Base-by-base conservation (phyloP, 2,329 filamentous ascomycete species). In the Paraconiothyrium sp. region DNA sequence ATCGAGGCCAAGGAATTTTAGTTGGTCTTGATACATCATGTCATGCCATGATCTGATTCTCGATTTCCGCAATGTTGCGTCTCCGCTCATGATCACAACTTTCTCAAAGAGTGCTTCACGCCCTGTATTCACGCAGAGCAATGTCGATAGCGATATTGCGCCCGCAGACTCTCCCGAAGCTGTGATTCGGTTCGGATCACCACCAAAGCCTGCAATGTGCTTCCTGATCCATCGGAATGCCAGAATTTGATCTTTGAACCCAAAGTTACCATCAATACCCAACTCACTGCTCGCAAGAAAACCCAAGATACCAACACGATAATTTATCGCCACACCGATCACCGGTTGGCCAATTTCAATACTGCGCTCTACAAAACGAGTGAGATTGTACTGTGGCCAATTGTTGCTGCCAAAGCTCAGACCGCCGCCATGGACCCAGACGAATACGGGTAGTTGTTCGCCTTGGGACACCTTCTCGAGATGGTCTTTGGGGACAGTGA, bases 361-460 rank as follows among this genome's bases (percentile, higher is more conserved):
- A 1, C 81, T 81, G 9, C 83, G 66, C 59, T 80, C 77, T 0
- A 85, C 82, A 14, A 87, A 69, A 1, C 76, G 74, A 1, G 68
- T 71, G 11, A 83, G 70, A 59, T 86, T 63, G 66, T 84, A 85
- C 55, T 86, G 83, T 1, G 85, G 85, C 81, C 83, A 87, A 4
- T 76, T 83, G 44, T 82, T 84, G 2, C 81, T 81, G 8, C 84
- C 85, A 9, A 82, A 77, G 7, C 75, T 73, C 39, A 84, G 79
- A 0, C 81, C 84, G n/a, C 85, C 84, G 1, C 85, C 85, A 60
- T 87, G 84, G 3, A 87, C 79, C 68, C 84, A 85, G 1, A 83
- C 77, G 30, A 86, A 76, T 0, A 87, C 84, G 0, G 85, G 85
- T 4, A 86, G 72, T 32, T 30, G 39, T 46, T 61, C 52, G 22